Evolutionary conservation across 1,284 basidiomycete genomes (phyloP).

Genomic region (Malassezia cuniculi): DNA sequence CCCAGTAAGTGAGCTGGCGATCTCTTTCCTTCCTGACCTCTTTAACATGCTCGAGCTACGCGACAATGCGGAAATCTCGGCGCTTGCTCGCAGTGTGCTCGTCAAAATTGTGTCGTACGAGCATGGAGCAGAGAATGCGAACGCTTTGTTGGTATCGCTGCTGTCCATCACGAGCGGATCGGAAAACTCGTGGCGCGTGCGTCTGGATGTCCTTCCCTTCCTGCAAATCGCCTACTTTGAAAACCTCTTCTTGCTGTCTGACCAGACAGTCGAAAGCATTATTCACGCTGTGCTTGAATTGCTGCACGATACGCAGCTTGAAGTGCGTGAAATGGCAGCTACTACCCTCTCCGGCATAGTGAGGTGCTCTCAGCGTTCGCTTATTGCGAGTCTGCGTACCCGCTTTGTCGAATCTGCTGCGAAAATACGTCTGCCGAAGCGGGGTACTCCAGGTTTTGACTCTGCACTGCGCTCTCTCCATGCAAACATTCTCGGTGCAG

Average conservation of each 20-base stretch:
- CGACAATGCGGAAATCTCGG: constrained; percentile 38
- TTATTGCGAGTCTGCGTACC: constrained; percentile 59
- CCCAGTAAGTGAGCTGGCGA: constrained; percentile 26
- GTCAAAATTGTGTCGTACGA: constrained; percentile 33
- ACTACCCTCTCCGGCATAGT: constrained; percentile 71
- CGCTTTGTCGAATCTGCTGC: constrained; percentile 26
- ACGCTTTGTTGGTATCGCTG: constrained; percentile 22
- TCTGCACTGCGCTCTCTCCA: constrained; percentile 65
- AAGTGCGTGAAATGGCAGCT: constrained; percentile 42
- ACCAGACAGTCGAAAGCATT: constrained; percentile 20
- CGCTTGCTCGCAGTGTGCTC: constrained; percentile 27
- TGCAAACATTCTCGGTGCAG: constrained; percentile 73
- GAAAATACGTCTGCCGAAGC: constrained; percentile 49
- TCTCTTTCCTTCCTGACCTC: constrained; percentile 37
- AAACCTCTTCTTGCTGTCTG: constrained; percentile 33
- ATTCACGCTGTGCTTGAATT: constrained; percentile 30
- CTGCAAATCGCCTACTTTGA: constrained; percentile 44
- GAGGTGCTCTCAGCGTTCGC: constrained; percentile 78
- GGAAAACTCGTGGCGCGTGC: constrained; percentile 35
- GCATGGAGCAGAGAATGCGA: constrained; percentile 22
- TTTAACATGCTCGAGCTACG: constrained; percentile 41
- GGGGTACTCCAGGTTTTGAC: constrained; percentile 56
- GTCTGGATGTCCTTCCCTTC: constrained; percentile 34
- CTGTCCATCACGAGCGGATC: constrained; percentile 25
- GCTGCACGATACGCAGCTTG: constrained; percentile 33